Conservation (phyloP, 176 grass and related monocot genomes). For the Carex pumila region DNA sequence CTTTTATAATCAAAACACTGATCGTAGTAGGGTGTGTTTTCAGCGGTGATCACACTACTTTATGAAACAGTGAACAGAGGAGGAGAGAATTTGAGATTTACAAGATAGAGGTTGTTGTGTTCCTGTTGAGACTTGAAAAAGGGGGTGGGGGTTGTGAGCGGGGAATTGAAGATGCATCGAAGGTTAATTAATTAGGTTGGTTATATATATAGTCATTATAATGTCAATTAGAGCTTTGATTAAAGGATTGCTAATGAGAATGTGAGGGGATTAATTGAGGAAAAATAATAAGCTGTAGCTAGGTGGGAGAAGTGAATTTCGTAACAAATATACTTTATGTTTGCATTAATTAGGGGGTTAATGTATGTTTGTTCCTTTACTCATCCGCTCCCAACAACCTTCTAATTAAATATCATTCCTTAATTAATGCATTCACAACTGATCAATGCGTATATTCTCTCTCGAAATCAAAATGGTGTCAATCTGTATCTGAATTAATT, state of each 20-base stretch:
- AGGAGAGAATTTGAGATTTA: neutral
- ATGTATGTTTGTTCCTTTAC: neutral
- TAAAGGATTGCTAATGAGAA: neutral
- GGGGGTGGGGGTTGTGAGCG: neutral
- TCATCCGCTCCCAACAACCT: neutral
- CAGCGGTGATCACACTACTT: neutral
- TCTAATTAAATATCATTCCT: neutral
- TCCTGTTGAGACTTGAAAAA: too few species aligned
- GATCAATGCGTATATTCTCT: neutral
- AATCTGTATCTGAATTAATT: too few species aligned
- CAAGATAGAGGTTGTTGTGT: neutral
- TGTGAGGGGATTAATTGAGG: neutral
- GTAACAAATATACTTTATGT: neutral
- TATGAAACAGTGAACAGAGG: neutral
- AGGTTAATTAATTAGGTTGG: neutral
- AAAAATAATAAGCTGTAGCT: neutral
- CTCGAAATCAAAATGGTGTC: neutral
- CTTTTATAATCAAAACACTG: neutral
- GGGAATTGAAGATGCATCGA: neutral
- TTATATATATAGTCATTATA: neutral
- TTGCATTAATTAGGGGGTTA: neutral
- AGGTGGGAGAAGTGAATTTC: neutral
- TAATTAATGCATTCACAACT: neutral
- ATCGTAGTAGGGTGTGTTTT: neutral
- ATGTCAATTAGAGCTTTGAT: neutral